Evolutionary conservation across 768 basidiomycete genomes (phyloP), one percentile per base, ranked within the genome.

Genomic region (Amanita pallidorosea): DNA sequence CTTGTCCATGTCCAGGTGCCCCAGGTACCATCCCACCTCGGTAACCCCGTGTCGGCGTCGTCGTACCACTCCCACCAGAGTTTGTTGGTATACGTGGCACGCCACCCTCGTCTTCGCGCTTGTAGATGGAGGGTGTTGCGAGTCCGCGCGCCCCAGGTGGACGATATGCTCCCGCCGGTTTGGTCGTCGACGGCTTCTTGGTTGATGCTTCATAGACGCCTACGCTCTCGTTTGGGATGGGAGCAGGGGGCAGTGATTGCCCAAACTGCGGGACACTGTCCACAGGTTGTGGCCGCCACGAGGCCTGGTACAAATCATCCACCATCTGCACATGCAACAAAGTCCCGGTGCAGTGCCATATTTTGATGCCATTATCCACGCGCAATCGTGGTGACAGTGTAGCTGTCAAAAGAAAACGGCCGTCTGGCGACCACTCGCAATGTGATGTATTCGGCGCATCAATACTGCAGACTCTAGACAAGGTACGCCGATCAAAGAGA

Each of bases 341-440:
- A 1, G 81, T 75, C 7, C 96, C 94, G 0, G 82, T 76, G 64
- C 89, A 93, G 64, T 95, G 93, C 88, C 86, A 97, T 54, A 99
- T 75, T 70, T 94, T 96, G 65, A 98, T 81, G 1, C 94, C 93
- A 58, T 98, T 98, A 70, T 99, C 96, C 53, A 99, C 96, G 35
- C 96, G 82, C 45, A 98, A 70, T 20, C 96, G 81, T 0, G 96
- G 96, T 15, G 88, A 93, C n/a, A 98, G 78, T 0, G 92, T 97
- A 2, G 94, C 92, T 7, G 95, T 97, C 57, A 99, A 73, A 22
- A 99, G 77, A 72, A 85, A 94, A 38, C 87, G 81, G 11, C 95
- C 96, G 54, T 92, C 89, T 0, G 92, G 86, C 12, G 88, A 90
- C 94, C 95, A 99, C 61, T 92, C 89, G 65, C 94, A 97, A 60